Evolutionary conservation across 768 basidiomycete species (phyloP).

Genomic region (Fomitopsis serialis): DNA sequence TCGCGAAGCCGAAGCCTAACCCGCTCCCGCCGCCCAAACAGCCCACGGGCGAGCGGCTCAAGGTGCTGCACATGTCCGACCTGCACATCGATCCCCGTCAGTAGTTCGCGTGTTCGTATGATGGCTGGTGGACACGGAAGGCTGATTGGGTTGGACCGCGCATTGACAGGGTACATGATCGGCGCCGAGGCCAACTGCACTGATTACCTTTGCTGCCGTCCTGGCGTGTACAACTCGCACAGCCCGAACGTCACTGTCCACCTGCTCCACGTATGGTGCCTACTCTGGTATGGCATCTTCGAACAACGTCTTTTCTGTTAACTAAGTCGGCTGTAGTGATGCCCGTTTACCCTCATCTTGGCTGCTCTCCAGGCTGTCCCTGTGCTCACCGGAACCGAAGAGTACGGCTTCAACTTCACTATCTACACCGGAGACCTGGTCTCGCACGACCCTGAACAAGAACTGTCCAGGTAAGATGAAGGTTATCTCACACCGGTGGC

Average conservation of each 20-base stretch:
- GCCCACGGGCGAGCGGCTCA: conserved; percentile 59
- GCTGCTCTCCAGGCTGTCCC: conserved; percentile 67
- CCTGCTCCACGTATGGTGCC: conserved; percentile 69
- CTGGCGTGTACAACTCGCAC: conserved; percentile 40
- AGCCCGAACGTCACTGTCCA: conserved; percentile 47
- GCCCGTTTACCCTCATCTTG: conserved; percentile 56
- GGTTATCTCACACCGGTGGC: conserved; percentile 10
- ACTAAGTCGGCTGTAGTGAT: conserved; percentile 45
- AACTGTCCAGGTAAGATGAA: conserved; percentile 60
- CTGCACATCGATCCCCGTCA: conserved; percentile 70
- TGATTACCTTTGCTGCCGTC: conserved; percentile 59
- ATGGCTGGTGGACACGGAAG: background rate
- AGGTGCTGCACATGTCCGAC: conserved; percentile 74
- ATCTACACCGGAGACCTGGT: conserved; percentile 73
- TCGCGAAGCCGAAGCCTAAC: conserved; percentile 70
- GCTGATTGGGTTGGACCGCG: background rate
- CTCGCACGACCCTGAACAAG: conserved; percentile 63
- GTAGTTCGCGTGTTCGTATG: conserved; percentile 10
- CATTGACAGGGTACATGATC: conserved; percentile 52
- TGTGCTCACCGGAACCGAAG: conserved; percentile 52
- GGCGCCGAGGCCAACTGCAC: conserved; percentile 73
- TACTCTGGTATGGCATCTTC: conserved; percentile 62
- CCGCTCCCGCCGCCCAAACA: conserved; percentile 54
- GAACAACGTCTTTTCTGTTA: no score
- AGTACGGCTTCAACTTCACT: conserved; percentile 57